These are phyloP conservation scores for Hibiscus tridactylites DNA, from an alignment of 345 rosid genomes.

Conservation along the genomic window DNA sequence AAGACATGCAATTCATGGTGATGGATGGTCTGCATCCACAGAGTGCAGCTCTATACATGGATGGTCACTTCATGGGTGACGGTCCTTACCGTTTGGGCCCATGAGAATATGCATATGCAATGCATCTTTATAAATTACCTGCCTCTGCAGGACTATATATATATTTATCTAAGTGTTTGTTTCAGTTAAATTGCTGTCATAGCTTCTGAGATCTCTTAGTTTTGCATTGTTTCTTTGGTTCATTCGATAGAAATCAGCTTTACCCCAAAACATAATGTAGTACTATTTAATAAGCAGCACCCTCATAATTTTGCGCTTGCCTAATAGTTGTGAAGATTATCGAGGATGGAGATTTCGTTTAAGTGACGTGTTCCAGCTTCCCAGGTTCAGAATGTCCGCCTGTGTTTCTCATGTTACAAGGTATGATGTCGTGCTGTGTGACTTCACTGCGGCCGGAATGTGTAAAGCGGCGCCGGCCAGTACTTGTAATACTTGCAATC, in stretches of 20 bases:
- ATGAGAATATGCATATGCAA: conserved; percentile 20
- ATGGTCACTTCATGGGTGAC: conserved; percentile 82
- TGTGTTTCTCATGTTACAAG: not conserved
- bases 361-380: not conserved
- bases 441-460: not conserved
- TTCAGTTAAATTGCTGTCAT: not conserved
- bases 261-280: not conserved
- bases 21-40: conserved; percentile 94
- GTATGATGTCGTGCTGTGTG: not conserved
- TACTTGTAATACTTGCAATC: not conserved
- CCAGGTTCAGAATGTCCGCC: not conserved
- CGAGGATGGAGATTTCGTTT: not conserved
- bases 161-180: not conserved
- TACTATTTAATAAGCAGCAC: not conserved
- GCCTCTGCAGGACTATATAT: not conserved
- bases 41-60: conserved; percentile 83
- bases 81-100: conserved; percentile 95
- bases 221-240: not conserved
- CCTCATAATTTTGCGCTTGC: conserved; percentile 12
- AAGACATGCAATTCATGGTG: conserved; percentile 99
- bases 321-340: not conserved
- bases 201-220: not conserved
- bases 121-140: not conserved
- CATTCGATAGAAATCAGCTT: not conserved
- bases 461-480: not conserved